phyloP scores from a whole-genome alignment of 352 stramenopile species.

The Phytophthora parvispora region DNA sequence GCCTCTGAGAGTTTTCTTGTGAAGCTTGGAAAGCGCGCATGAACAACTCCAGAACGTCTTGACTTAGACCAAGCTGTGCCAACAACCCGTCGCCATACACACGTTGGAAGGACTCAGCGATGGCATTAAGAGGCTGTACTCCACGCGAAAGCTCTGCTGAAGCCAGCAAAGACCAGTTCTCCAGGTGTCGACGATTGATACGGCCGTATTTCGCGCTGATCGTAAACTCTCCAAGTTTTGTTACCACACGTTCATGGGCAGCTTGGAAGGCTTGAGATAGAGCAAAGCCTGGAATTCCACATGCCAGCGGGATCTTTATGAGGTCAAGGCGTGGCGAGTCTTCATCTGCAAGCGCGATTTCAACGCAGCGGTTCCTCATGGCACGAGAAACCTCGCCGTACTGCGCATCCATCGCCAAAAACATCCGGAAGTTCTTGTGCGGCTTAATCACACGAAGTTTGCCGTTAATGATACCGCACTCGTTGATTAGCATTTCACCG shows the following conservation, averaged over 20 bases:
- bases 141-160: constrained; percentile 74
- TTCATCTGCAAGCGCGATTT: constrained; percentile 89
- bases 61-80: constrained; percentile 51
- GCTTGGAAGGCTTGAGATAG: constrained; percentile 73
- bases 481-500: constrained; percentile 98
- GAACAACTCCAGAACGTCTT: constrained; percentile 47
- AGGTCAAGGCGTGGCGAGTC: constrained; percentile 72
- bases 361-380: constrained; percentile 99
- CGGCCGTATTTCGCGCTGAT: constrained; percentile 36
- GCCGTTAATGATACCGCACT: constrained; percentile 96
- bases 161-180: constrained; percentile 81
- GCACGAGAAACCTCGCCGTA: constrained; percentile 98
- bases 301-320: constrained; percentile 65
- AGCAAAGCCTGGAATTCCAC: constrained; percentile 73
- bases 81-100: constrained; percentile 72
- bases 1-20: constrained; percentile 18
- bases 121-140: constrained; percentile 49
- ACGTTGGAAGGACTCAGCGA: constrained; percentile 66
- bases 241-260: constrained; percentile 63
- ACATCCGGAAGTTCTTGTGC: constrained; percentile 99
- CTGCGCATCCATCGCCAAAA: constrained; percentile 98
- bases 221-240: constrained; percentile 33
- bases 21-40: constrained; percentile 40
- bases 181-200: constrained; percentile 78
- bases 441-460: constrained; percentile 95